Base-by-base conservation (phyloP, 2,329 filamentous ascomycete species). In the Phialophora tarda region DNA sequence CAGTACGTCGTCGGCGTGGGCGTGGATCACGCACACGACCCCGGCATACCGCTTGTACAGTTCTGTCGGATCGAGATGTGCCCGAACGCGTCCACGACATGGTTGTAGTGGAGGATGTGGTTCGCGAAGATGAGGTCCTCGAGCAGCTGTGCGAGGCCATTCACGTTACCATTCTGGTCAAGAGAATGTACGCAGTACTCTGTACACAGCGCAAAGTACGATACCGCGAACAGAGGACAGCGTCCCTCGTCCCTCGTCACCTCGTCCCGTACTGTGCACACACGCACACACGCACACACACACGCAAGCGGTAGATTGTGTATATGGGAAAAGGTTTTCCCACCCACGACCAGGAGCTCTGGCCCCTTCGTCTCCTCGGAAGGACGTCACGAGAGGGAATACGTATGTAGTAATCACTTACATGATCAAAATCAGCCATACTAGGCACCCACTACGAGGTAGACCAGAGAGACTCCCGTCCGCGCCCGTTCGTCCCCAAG, bases 61-160 rank as follows among this genome's bases (percentile, higher is more conserved):
- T 71, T 82, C 81, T 84, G 80, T 6, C 84, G 79, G 21, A 85
- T 77, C 1, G 84, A 85, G 17, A 87, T 77, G 68, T 87, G 84
- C 23, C 84, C 84, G 70, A 83, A 86, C 1, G 82, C 83, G 64
- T 86, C 84, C 26, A 87, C 72, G 7, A 86, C 77, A 11, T 23
- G 17, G 48, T 85, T 76, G 63, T 82, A 72, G 72, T 85, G 82
- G 1, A 86, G 80, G 58, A 86, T 85, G 70, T 85, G 83, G 65
- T 78, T 79, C 44, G 80, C 83, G 3, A 77, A 78, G 24, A 85
- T 80, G 38, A 84, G 75, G 41, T 75, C 74, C 26, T 55, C 17
- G 12, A 55, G 24, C 24, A 34, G 53, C 53, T 32, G 28, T 7
- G 17, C 8, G 28, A n/a, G 11, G 51, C 8, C 26, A 10, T 6